Conservation (phyloP, 371 early-diverging fungal species). For the Syncephalastrum monosporum region DNA sequence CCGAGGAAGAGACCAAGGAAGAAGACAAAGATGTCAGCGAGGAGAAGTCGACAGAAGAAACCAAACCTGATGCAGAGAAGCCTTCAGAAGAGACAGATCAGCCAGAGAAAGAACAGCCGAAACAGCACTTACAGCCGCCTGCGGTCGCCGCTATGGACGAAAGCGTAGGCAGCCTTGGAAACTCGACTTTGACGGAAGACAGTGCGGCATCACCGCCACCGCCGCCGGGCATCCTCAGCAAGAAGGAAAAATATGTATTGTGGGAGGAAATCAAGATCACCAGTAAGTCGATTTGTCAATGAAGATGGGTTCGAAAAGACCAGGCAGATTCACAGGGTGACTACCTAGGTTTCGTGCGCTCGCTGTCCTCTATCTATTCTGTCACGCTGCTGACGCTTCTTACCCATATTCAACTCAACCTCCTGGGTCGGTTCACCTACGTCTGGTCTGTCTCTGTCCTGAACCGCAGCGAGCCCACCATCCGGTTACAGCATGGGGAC, state of each 20-base stretch:
- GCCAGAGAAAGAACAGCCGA: conserved; percentile 4
- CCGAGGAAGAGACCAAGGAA: conserved; percentile 2
- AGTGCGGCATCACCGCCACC: conserved; percentile 5
- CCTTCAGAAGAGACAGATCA: conserved; percentile 4
- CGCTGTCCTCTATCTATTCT: conserved; percentile 80
- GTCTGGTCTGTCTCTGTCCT: conserved; percentile 79
- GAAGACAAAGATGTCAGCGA: conserved; percentile 5
- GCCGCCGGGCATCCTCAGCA: conserved; percentile 38
- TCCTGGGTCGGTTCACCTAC: conserved; percentile 90
- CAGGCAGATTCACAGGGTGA: background rate
- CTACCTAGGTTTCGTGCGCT: conserved; percentile 61
- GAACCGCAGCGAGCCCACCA: conserved; percentile 50
- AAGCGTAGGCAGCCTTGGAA: conserved; percentile 29
- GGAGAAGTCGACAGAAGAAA: conserved; percentile 1
- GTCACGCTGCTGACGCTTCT: conserved; percentile 78
- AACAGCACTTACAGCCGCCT: background rate
- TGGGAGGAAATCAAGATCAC: conserved; percentile 89
- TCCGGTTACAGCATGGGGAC: conserved; percentile 44
- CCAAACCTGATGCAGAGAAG: conserved; percentile 13
- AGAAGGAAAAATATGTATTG: conserved; percentile 67
- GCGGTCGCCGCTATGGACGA: conserved; percentile 14
- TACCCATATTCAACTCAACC: conserved; percentile 85
- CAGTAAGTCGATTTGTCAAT: conserved; percentile 43
- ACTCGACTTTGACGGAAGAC: conserved; percentile 8
- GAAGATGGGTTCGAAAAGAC: too few species aligned